phyloP scores from a whole-genome alignment of 441 rosid species.

The Biscutella laevigata region DNA sequence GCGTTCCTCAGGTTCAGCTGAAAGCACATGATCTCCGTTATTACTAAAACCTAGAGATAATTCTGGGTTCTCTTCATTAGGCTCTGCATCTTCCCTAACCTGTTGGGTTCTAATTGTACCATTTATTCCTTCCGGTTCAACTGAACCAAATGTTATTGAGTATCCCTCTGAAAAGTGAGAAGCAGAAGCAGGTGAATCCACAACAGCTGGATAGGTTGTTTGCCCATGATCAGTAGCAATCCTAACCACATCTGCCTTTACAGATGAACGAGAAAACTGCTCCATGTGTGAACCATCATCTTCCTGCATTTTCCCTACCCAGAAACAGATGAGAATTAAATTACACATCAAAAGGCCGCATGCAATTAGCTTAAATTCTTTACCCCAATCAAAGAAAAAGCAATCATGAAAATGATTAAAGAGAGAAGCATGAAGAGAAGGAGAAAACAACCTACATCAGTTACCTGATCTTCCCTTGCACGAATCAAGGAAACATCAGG shows the following conservation, averaged over 20 bases:
- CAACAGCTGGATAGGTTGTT: constrained; percentile 23
- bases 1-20: constrained; percentile 26
- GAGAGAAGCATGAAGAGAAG: constrained; percentile 32
- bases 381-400: constrained; percentile 16
- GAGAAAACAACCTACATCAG: constrained; percentile 81
- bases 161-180: constrained; percentile 29
- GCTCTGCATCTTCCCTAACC: constrained; percentile 15
- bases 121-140: constrained; percentile 16
- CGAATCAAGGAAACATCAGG: constrained; percentile 41
- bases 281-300: constrained; percentile 48
- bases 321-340: constrained; percentile 76
- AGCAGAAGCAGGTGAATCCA: constrained; percentile 24
- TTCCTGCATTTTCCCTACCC: constrained; percentile 97
- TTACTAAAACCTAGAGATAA: constrained; percentile 16
- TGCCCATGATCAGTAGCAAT: constrained; percentile 30
- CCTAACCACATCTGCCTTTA: constrained; percentile 24
- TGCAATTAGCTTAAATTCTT: constrained; percentile 15
- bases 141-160: constrained; percentile 21
- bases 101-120: constrained; percentile 16
- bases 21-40: constrained; percentile 20
- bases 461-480: constrained; percentile 70
- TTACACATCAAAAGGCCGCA: constrained; percentile 40
- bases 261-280: constrained; percentile 33
- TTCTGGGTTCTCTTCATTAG: constrained; percentile 29
- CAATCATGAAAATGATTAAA: constrained; percentile 1